Percentiles rank a stretch among this genome's conserved stretches.
Conservation (phyloP, 192 early-diverging fungal genomes). For the Gamsiella multidivaricata region DNA sequence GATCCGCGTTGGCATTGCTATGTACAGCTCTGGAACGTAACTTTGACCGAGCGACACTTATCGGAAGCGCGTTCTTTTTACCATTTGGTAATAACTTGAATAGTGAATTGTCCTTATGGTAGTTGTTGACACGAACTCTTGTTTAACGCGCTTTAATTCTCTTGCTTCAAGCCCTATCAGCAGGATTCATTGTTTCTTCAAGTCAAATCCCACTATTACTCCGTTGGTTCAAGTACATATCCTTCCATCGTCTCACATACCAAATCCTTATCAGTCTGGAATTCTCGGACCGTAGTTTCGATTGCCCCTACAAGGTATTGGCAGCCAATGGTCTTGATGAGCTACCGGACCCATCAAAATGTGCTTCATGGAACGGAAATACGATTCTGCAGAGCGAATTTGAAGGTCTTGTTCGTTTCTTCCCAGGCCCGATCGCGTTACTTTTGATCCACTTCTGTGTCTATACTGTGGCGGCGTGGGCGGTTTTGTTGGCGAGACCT, state of each 20-base stretch:
- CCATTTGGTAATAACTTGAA: not conserved
- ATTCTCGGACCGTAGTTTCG: slow-evolving; percentile 10
- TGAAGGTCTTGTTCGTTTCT: not conserved
- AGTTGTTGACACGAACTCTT: not conserved
- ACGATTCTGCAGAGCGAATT: not conserved
- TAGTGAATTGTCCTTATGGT: not conserved
- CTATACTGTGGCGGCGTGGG: not conserved
- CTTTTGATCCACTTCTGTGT: not conserved
- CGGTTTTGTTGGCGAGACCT: not conserved
- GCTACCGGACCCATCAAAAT: not conserved
- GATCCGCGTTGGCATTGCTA: not conserved
- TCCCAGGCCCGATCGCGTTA: not conserved
- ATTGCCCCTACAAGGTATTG: not conserved
- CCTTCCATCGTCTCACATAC: slow-evolving; percentile 8
- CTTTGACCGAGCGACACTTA: not conserved
- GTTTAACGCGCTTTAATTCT: not conserved
- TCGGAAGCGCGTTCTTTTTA: not conserved
- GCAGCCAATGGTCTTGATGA: not conserved
- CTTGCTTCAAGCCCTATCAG: not conserved
- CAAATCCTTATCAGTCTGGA: slow-evolving; percentile 10
- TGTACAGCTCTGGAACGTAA: not conserved
- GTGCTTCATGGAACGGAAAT: slow-evolving; percentile 21
- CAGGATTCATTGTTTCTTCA: slow-evolving; percentile 9
- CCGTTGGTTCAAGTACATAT: slow-evolving; percentile 9
- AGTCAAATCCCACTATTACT: slow-evolving; percentile 10